Conservation (phyloP, 139 green algal species). For the Auxenochlorella pyrenoidosa region DNA sequence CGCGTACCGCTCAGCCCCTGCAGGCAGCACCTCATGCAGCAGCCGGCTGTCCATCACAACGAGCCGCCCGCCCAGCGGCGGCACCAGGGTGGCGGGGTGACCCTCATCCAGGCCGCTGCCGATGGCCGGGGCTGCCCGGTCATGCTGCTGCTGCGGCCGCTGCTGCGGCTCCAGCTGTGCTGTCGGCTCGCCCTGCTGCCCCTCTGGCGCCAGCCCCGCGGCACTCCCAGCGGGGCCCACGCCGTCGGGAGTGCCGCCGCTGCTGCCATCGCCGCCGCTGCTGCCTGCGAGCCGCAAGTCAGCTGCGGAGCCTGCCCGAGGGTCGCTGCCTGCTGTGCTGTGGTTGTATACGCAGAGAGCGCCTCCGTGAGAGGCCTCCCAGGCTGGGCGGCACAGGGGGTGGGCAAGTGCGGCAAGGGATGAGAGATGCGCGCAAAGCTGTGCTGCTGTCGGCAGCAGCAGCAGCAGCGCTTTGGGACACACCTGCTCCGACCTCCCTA, state of each 20-base stretch:
- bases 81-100: slow-evolving; percentile 42
- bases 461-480: no score
- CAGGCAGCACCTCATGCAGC: slow-evolving; percentile 78
- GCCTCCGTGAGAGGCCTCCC: slow-evolving; percentile 4
- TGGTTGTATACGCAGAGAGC: slow-evolving; percentile 20
- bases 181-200: neutral
- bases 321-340: neutral
- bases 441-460: no score
- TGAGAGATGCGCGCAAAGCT: no score
- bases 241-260: neutral
- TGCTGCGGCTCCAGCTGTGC: neutral
- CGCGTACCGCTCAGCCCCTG: slow-evolving; percentile 54
- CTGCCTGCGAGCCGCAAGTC: slow-evolving; percentile 6
- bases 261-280: neutral
- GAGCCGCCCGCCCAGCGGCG: slow-evolving; percentile 65
- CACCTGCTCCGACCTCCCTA: no score
- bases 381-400: neutral
- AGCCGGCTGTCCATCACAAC: slow-evolving; percentile 73
- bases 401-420: no score
- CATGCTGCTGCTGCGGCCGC: neutral
- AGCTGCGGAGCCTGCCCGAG: neutral
- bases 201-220: neutral
- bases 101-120: slow-evolving; percentile 30
- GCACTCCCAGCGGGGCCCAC: neutral
- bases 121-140: neutral